Conservation (phyloP, 768 basidiomycete genomes). For the Lactarius hatsudake region DNA sequence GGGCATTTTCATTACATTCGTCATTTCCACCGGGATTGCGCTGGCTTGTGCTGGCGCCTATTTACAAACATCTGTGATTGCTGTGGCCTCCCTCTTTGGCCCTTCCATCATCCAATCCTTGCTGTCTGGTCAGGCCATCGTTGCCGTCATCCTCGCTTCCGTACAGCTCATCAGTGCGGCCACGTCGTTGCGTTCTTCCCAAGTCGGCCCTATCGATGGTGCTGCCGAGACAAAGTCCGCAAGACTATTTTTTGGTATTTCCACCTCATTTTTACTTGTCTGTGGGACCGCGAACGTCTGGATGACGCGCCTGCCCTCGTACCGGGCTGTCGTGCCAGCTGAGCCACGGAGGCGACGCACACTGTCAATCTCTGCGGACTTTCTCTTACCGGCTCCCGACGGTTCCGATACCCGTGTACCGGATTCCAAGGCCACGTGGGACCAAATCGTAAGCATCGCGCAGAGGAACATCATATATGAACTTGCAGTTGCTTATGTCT, state of each 20-base stretch:
- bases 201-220: slow-evolving; percentile 33
- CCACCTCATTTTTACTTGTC: slow-evolving; percentile 59
- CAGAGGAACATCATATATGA: slow-evolving; percentile 69
- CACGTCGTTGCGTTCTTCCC: slow-evolving; percentile 46
- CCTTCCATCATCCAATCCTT: slow-evolving; percentile 66
- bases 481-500: slow-evolving; percentile 71
- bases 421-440: slow-evolving; percentile 35
- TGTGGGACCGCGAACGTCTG: slow-evolving; percentile 54
- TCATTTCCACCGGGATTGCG: slow-evolving; percentile 55
- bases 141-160: slow-evolving; percentile 76
- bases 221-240: slow-evolving; percentile 67
- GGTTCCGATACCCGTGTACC: slow-evolving; percentile 29
- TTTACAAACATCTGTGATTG: slow-evolving; percentile 73
- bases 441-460: slow-evolving; percentile 50
- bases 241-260: slow-evolving; percentile 68
- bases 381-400: slow-evolving; percentile 38
- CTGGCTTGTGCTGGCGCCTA: slow-evolving; percentile 68
- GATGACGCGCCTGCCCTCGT: slow-evolving; percentile 58
- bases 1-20: slow-evolving; percentile 60
- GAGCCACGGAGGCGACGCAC: slow-evolving; percentile 31
- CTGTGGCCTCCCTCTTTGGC: slow-evolving; percentile 81
- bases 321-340: slow-evolving; percentile 50
- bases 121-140: slow-evolving; percentile 83
- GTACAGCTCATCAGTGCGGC: slow-evolving; percentile 70
- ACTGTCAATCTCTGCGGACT: slow-evolving; percentile 36